Evolutionary conservation across 176 grass and related monocot genomes (phyloP).

Genomic region (Zoysia japonica): DNA sequence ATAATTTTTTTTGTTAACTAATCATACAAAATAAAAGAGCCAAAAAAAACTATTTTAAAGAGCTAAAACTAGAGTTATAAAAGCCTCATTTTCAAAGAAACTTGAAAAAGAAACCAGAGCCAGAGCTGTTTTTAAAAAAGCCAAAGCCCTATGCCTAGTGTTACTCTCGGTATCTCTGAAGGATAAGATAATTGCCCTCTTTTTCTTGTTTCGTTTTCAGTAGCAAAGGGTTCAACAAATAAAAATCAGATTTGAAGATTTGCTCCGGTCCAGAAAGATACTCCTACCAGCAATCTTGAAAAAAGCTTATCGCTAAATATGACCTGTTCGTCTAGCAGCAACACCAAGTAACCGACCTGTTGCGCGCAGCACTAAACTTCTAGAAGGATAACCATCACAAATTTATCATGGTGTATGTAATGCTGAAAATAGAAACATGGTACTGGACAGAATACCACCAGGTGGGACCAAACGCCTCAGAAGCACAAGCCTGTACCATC

Average conservation of each 20-base stretch:
- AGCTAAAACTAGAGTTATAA: too few species aligned
- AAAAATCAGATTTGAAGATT: not conserved
- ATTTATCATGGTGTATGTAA: not conserved
- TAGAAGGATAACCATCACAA: not conserved
- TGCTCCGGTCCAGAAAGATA: not conserved
- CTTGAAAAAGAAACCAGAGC: too few species aligned
- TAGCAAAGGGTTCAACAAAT: not conserved
- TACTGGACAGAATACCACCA: not conserved
- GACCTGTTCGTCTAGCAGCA: not conserved
- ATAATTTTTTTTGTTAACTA: too few species aligned
- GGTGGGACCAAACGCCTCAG: not conserved
- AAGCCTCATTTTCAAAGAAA: too few species aligned
- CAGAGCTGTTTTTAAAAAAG: too few species aligned
- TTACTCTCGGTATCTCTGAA: not conserved
- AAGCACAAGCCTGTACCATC: slow-evolving; percentile 7
- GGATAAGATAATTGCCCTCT: not conserved
- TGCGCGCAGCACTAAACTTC: not conserved
- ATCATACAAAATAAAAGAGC: too few species aligned
- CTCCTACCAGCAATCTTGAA: not conserved
- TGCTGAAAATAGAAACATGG: too few species aligned
- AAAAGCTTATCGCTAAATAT: not conserved
- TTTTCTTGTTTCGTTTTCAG: not conserved
- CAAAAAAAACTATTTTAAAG: too few species aligned
- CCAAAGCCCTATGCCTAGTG: not conserved
- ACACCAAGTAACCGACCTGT: not conserved